These are phyloP conservation scores for Aureobasidium namibiae DNA, from an alignment of 2,329 filamentous ascomycete genomes.

Conservation along the genomic window DNA sequence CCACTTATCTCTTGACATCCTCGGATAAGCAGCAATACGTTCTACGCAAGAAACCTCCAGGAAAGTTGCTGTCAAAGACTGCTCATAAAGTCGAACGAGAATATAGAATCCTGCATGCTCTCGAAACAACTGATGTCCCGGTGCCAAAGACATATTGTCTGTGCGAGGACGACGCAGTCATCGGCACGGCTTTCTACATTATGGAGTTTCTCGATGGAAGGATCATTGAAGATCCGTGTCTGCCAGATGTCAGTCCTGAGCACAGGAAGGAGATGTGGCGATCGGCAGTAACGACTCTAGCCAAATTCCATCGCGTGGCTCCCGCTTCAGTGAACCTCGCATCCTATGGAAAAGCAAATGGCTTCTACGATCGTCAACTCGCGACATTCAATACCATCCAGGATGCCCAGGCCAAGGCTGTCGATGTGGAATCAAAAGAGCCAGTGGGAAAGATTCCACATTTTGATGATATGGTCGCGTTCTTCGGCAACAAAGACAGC, in stretches of 20 bases:
- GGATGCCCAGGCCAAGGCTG: conserved; percentile 63
- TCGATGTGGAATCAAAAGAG: conserved; percentile 67
- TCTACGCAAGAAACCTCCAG: conserved; percentile 96
- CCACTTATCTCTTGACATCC: conserved; percentile 84
- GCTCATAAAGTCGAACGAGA: conserved; percentile 96
- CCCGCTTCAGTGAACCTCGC: conserved; percentile 59
- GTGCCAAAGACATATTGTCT: conserved; percentile 77
- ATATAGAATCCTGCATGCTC: conserved; percentile 79
- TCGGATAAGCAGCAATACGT: conserved; percentile 66
- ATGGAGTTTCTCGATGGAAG: conserved; percentile 94
- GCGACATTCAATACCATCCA: conserved; percentile 75
- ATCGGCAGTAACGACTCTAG: conserved; percentile 73
- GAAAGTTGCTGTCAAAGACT: conserved; percentile 81
- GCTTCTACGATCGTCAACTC: conserved; percentile 82
- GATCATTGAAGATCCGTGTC: conserved; percentile 81
- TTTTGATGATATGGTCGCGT: conserved; percentile 69
- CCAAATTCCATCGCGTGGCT: conserved; percentile 71
- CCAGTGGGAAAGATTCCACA: conserved; percentile 76
- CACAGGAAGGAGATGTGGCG: conserved; percentile 78
- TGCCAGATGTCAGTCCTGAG: conserved; percentile 61
- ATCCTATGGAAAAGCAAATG: conserved; percentile 61
- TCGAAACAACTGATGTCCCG: conserved; percentile 71
- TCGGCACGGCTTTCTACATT: conserved; percentile 92
- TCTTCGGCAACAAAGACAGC: conserved; percentile 60
- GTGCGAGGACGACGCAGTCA: conserved; percentile 70